phyloP scores from a whole-genome alignment of 768 basidiomycete species.

The Kwoniella pini region DNA sequence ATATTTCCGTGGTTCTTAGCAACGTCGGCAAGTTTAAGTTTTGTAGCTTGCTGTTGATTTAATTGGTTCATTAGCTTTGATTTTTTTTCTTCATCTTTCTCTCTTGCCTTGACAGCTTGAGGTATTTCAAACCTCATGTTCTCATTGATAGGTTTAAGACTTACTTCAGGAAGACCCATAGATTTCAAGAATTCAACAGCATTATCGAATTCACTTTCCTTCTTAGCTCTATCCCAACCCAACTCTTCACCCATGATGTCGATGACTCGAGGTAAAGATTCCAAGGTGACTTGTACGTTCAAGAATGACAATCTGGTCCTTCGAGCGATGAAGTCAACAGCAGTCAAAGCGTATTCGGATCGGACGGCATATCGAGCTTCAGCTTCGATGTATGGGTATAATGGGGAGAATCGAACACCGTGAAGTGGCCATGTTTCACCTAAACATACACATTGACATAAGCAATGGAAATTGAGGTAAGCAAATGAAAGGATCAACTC shows the following conservation, averaged over 20 bases:
- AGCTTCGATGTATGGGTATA: slow-evolving; percentile 88
- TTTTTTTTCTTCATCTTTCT: slow-evolving; percentile 3
- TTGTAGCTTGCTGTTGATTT: slow-evolving; percentile 23
- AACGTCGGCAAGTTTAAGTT: slow-evolving; percentile 50
- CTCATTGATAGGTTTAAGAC: slow-evolving; percentile 8
- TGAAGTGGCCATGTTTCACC: slow-evolving; percentile 76
- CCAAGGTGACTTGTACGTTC: slow-evolving; percentile 79
- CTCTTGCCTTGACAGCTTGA: not conserved
- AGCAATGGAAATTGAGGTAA: not conserved
- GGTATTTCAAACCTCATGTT: not conserved
- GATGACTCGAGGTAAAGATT: slow-evolving; percentile 80
- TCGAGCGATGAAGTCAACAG: slow-evolving; percentile 87
- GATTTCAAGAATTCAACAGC: slow-evolving; percentile 70
- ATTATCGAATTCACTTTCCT: slow-evolving; percentile 63
- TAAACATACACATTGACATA: not conserved
- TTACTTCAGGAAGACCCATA: slow-evolving; percentile 71
- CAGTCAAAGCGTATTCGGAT: slow-evolving; percentile 89
- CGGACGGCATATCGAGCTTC: slow-evolving; percentile 86
- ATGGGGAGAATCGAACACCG: slow-evolving; percentile 68
- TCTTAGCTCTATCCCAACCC: slow-evolving; percentile 67
- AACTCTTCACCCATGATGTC: slow-evolving; percentile 89
- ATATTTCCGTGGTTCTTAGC: slow-evolving; percentile 29
- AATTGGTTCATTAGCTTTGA: slow-evolving; percentile 3
- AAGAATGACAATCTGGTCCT: slow-evolving; percentile 93
- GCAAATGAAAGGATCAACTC: no score